Conservation (phyloP, 164 flowering plant genomes). For the Kingdonia uniflora region DNA sequence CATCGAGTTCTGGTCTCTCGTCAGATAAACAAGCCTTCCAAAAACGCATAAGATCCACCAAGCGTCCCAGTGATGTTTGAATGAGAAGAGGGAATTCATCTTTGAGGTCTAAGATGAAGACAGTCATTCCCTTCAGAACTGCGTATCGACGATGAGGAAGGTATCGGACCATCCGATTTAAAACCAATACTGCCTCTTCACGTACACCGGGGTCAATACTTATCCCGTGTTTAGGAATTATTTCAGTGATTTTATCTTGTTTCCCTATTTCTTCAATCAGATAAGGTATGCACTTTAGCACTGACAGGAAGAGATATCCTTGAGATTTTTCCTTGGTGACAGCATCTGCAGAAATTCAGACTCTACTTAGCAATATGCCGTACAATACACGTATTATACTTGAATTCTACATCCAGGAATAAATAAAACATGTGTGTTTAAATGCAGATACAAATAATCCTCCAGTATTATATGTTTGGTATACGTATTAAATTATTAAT, state of each 20-base stretch:
- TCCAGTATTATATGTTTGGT: too few relatives aligned
- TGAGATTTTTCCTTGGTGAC: constrained; percentile 91
- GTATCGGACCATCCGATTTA: constrained; percentile 76
- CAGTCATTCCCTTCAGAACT: constrained; percentile 97
- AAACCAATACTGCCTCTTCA: constrained; percentile 93
- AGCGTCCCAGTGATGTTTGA: constrained; percentile 86
- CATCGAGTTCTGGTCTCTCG: constrained; percentile 42
- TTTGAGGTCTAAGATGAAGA: constrained; percentile 72
- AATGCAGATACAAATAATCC: too few relatives aligned
- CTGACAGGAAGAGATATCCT: constrained; percentile 88
- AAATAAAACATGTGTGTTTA: too few relatives aligned
- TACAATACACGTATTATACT: too few relatives aligned
- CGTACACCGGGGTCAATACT: constrained; percentile 99
- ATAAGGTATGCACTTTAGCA: constrained; percentile 92
- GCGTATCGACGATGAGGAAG: constrained; percentile 96
- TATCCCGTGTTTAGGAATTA: constrained; percentile 97
- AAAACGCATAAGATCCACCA: constrained; percentile 91
- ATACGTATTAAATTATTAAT: too few relatives aligned
- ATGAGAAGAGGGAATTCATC: constrained; percentile 98
- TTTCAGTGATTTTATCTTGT: constrained; percentile 89
- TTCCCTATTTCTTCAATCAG: constrained; percentile 95
- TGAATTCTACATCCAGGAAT: too few relatives aligned
- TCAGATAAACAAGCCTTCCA: constrained; percentile 87
- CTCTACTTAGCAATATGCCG: too few relatives aligned
- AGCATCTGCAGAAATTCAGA: constrained; percentile 56